These are phyloP conservation scores for Thymus quinquecostatus DNA, from an alignment of 257 asterid species.

Conservation along the genomic window DNA sequence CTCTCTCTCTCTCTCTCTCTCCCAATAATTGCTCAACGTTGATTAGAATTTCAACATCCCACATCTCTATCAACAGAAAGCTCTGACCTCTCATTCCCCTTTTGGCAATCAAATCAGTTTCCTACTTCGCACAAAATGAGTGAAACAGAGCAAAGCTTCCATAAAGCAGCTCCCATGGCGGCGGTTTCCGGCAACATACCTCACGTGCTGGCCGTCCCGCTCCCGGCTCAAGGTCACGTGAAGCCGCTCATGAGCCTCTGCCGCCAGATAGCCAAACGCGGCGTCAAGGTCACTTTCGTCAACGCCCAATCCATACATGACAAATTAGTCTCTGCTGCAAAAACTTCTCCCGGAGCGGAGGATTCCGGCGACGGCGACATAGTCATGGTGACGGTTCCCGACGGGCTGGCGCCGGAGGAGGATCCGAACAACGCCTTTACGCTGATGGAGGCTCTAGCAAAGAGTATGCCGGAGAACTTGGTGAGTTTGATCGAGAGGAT, in stretches of 20 bases:
- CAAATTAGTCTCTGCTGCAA: not conserved
- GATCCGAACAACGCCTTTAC: conserved; percentile 28
- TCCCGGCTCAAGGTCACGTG: conserved; percentile 60
- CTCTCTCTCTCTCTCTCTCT: too few species aligned
- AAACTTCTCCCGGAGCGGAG: not conserved
- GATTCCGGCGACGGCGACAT: conserved; percentile 14
- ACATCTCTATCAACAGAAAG: too few species aligned
- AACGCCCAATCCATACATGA: conserved; percentile 36
- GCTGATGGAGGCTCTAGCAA: conserved; percentile 19
- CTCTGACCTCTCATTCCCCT: too few species aligned
- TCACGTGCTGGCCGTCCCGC: conserved; percentile 46
- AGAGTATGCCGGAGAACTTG: conserved; percentile 34
- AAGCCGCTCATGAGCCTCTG: conserved; percentile 50
- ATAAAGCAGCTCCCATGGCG: not conserved
- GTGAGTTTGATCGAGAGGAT: not conserved
- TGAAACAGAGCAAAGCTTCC: too few species aligned
- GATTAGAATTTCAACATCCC: too few species aligned
- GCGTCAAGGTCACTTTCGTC: conserved; percentile 52
- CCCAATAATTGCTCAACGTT: too few species aligned
- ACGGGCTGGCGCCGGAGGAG: conserved; percentile 11
- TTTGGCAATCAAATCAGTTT: too few species aligned
- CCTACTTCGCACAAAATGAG: too few species aligned
- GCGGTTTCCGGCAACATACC: conserved; percentile 9
- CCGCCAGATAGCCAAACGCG: conserved; percentile 39
- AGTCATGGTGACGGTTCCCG: conserved; percentile 2